phyloP scores from a whole-genome alignment of 1,139 yeast species.

The Yamadazyma sp. region DNA sequence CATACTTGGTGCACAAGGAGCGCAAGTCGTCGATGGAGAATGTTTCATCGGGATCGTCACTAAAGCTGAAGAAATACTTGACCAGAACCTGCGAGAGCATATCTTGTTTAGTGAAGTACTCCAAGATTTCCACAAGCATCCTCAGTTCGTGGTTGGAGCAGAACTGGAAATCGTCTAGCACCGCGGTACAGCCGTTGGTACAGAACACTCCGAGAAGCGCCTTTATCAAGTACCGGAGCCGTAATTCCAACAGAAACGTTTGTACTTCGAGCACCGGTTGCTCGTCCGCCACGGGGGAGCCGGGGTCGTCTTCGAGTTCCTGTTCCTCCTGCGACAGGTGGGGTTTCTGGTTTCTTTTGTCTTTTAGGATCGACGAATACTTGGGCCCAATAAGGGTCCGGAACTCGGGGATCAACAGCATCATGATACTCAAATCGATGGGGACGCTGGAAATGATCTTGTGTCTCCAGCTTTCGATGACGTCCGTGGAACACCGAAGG shows the following conservation, averaged over 20 bases:
- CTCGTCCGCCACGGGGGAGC: background rate
- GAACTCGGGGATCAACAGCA: slow-evolving; percentile 47
- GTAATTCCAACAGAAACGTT: slow-evolving; percentile 34
- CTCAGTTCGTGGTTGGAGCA: slow-evolving; percentile 32
- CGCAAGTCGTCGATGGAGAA: background rate
- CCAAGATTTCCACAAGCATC: slow-evolving; percentile 30
- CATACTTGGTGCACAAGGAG: background rate
- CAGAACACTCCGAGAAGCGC: slow-evolving; percentile 43
- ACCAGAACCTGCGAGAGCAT: background rate
- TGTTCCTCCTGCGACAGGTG: too few species aligned
- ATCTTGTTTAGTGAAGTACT: background rate
- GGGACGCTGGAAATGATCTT: slow-evolving; percentile 39
- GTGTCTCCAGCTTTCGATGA: slow-evolving; percentile 45
- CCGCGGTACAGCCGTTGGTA: slow-evolving; percentile 43
- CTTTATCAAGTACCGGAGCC: slow-evolving; percentile 46
- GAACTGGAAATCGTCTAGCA: slow-evolving; percentile 53
- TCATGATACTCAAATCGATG: slow-evolving; percentile 44
- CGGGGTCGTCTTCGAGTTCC: slow-evolving; percentile 5
- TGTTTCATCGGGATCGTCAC: background rate
- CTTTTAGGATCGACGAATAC: slow-evolving; percentile 24
- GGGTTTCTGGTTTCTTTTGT: slow-evolving; percentile 6
- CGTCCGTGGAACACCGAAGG: slow-evolving; percentile 37
- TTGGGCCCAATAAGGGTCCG: slow-evolving; percentile 44
- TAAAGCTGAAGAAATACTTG: background rate
- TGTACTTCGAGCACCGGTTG: slow-evolving; percentile 9